A percentile compares a stretch with the other conserved stretches of the same genome.
phyloP scores from a whole-genome alignment of 2,329 filamentous ascomycete species.

The Sordariomycetes sp. region DNA sequence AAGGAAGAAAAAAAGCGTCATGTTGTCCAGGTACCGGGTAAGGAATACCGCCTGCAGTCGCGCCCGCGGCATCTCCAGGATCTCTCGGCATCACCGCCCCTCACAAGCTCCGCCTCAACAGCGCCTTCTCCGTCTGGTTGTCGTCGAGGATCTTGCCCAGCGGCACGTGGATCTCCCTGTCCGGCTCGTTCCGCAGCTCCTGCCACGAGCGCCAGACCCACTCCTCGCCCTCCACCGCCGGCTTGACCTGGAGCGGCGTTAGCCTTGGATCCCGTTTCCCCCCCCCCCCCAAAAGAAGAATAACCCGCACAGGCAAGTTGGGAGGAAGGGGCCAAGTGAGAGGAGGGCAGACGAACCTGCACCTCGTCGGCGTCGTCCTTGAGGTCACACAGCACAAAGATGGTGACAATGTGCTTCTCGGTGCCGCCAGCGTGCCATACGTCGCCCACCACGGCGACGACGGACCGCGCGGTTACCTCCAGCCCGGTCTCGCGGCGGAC shows the following conservation, averaged over 20 bases:
- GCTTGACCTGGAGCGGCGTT: conserved; percentile 15
- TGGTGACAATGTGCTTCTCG: conserved; percentile 58
- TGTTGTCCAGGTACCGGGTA: too few species aligned
- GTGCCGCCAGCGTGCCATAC: conserved; percentile 36
- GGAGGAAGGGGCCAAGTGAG: too few species aligned
- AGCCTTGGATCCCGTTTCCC: background rate
- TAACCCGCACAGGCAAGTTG: background rate
- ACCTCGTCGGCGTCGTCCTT: conserved; percentile 33
- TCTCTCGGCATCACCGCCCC: background rate
- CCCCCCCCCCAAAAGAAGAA: background rate
- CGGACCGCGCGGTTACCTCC: conserved; percentile 29
- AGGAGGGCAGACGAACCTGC: conserved; percentile 11
- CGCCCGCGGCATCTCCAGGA: too few species aligned
- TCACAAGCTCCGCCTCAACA: conserved; percentile 1
- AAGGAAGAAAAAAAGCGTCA: too few species aligned
- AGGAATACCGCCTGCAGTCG: too few species aligned
- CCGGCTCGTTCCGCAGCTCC: conserved; percentile 16
- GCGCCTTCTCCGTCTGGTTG: background rate
- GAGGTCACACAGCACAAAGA: conserved; percentile 48
- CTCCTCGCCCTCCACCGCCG: conserved; percentile 34
- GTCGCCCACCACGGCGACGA: conserved; percentile 53
- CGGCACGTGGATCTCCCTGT: conserved; percentile 1
- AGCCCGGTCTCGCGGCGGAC: conserved; percentile 58
- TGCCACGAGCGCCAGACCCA: conserved; percentile 36
- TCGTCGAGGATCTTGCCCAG: conserved; percentile 1